Evolutionary conservation across 129 eudicot genomes (phyloP).

Genomic region (Lactuca sativa): DNA sequence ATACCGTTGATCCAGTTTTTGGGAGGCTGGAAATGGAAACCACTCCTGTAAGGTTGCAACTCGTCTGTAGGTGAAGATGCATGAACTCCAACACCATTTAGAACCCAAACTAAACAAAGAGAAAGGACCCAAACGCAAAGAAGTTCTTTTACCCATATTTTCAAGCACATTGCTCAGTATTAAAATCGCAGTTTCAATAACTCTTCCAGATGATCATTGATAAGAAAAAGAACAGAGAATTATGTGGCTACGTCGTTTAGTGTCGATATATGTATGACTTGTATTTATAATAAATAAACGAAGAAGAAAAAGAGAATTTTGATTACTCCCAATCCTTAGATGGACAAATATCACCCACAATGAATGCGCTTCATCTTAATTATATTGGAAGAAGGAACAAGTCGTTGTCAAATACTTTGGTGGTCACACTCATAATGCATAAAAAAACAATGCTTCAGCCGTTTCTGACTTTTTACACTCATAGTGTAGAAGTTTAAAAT

Average conservation of each 20-base stretch:
- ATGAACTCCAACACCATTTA: constrained; percentile 19
- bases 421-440: background rate
- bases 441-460: background rate
- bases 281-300: background rate
- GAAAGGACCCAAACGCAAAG: constrained; percentile 3
- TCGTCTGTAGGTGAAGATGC: constrained; percentile 14
- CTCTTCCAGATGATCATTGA: background rate
- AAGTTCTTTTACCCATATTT: constrained; percentile 9
- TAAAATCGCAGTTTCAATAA: background rate
- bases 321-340: background rate
- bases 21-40: constrained; percentile 69
- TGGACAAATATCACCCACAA: constrained; percentile 16
- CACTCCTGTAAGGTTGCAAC: constrained; percentile 57
- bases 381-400: constrained; percentile 6
- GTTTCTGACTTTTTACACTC: no score
- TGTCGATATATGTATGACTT: background rate
- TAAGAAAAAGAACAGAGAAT: background rate
- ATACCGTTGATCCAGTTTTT: constrained; percentile 73
- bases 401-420: constrained; percentile 9
- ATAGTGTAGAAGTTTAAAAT: no score
- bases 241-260: background rate
- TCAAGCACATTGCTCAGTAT: background rate
- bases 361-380: background rate
- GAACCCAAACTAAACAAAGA: constrained; percentile 14
- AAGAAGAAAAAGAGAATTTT: constrained; percentile 11